Conservation (phyloP, 2,329 filamentous ascomycete genomes). For the Cordyceps tenuipes region DNA sequence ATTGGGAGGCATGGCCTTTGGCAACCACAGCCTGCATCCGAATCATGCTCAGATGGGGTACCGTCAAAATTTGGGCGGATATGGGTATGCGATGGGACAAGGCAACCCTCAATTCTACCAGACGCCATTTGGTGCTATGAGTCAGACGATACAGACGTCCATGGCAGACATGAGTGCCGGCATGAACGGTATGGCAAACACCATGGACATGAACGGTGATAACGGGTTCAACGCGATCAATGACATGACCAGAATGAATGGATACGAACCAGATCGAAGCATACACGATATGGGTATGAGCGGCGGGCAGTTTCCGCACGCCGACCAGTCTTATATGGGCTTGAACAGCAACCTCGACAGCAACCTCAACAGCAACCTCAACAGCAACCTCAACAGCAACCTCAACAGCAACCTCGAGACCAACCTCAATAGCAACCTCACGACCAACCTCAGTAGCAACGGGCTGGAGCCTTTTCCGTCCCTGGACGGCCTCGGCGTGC, state of each 20-base stretch:
- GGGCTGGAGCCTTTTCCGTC: conserved; percentile 25
- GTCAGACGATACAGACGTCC: conserved; percentile 18
- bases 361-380: not conserved
- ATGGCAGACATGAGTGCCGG: conserved; percentile 13
- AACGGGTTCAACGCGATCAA: conserved; percentile 19
- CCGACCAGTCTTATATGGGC: conserved; percentile 18
- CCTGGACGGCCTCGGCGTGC: conserved; percentile 26
- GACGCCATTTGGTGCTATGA: conserved; percentile 21
- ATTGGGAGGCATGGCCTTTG: not conserved
- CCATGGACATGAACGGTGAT: not conserved
- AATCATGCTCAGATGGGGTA: conserved; percentile 7
- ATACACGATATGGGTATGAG: conserved; percentile 21
- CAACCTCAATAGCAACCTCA: no score
- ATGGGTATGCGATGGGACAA: not conserved
- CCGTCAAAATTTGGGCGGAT: not conserved
- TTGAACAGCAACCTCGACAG: conserved; percentile 9
- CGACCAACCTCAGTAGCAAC: not conserved
- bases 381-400: conserved; percentile 11
- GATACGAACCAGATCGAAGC: conserved; percentile 17
- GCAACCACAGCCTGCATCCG: conserved; percentile 4
- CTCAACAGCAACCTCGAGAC: conserved; percentile 14
- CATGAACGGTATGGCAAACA: not conserved
- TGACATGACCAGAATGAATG: conserved; percentile 1
- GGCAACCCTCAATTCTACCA: conserved; percentile 19
- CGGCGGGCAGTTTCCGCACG: conserved; percentile 18